These are phyloP conservation scores for Kalaharituber pfeilii DNA, from an alignment of 2,329 filamentous ascomycete species.

Conservation along the genomic window DNA sequence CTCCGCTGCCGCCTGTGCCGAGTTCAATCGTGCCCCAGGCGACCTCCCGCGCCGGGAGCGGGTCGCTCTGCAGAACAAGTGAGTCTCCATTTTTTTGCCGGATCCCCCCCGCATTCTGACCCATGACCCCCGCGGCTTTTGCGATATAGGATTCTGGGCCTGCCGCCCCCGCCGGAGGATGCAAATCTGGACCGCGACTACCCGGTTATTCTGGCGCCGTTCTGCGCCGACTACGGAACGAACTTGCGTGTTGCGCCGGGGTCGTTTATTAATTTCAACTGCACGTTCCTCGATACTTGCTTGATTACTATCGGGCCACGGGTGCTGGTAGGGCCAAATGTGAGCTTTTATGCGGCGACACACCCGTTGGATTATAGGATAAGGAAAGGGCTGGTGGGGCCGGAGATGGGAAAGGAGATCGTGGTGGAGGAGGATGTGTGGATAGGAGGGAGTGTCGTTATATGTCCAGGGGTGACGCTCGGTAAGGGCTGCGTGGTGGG, in stretches of 20 bases:
- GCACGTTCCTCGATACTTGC: conserved; percentile 60
- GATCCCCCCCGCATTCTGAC: too few species aligned
- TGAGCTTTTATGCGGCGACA: conserved; percentile 54
- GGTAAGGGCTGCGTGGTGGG: conserved; percentile 58
- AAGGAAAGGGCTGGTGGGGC: conserved; percentile 56
- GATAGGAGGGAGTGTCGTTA: conserved; percentile 53
- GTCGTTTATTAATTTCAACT: conserved; percentile 61
- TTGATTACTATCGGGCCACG: conserved; percentile 48
- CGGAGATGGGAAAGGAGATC: conserved; percentile 57
- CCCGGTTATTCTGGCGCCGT: conserved; percentile 52
- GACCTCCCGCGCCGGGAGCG: conserved; percentile 43
- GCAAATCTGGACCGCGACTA: conserved; percentile 42
- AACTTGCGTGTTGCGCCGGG: conserved; percentile 53
- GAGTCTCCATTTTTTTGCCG: too few species aligned
- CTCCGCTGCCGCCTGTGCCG: conserved; percentile 42
- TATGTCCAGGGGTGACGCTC: conserved; percentile 62
- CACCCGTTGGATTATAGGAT: conserved; percentile 62
- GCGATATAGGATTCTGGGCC: not conserved
- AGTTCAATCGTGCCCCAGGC: conserved; percentile 43
- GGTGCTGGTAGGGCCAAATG: conserved; percentile 63
- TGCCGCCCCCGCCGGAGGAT: conserved; percentile 48
- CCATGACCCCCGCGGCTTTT: too few species aligned
- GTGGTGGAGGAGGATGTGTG: conserved; percentile 65
- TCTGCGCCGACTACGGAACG: conserved; percentile 60
- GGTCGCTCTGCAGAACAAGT: conserved; percentile 56